Percentiles rank a stretch among this genome's conserved stretches.
Evolutionary conservation across 129 eudicot species (phyloP).

Genomic region (Chrysanthemum seticuspe): DNA sequence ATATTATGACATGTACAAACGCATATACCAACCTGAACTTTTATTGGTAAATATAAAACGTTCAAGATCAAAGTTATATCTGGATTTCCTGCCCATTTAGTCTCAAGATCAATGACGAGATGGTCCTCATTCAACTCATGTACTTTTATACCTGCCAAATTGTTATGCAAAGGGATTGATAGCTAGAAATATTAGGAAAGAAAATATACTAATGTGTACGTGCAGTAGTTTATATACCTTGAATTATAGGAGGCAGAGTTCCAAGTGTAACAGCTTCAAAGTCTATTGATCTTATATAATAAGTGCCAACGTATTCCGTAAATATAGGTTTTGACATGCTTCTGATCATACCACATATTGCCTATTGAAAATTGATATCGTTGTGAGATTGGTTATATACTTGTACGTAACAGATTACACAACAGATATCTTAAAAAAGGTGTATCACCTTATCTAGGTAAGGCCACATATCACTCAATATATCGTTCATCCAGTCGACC

Average conservation of each 20-base stretch:
- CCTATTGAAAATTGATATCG: slow-evolving; percentile 38
- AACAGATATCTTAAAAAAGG: neutral
- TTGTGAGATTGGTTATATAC: neutral
- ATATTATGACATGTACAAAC: neutral
- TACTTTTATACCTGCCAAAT: slow-evolving; percentile 57
- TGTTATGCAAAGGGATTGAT: slow-evolving; percentile 4
- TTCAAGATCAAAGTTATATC: slow-evolving; percentile 47
- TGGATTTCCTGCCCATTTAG: slow-evolving; percentile 73
- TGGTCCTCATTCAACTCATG: slow-evolving; percentile 54
- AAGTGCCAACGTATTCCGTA: slow-evolving; percentile 62
- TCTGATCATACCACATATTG: slow-evolving; percentile 56
- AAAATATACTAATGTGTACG: neutral
- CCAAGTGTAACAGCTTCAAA: slow-evolving; percentile 76
- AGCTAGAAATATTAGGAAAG: neutral
- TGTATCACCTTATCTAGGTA: slow-evolving; percentile 68
- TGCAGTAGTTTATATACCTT: slow-evolving; percentile 44
- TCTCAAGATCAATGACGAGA: slow-evolving; percentile 58
- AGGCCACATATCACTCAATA: slow-evolving; percentile 69
- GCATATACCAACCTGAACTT: slow-evolving; percentile 52
- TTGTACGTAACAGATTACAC: neutral
- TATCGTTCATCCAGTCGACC: slow-evolving; percentile 77
- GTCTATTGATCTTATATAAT: slow-evolving; percentile 50
- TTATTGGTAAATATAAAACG: slow-evolving; percentile 40
- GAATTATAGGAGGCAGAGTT: slow-evolving; percentile 65
- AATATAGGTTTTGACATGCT: slow-evolving; percentile 52